phyloP scores from a whole-genome alignment of 805 yeast genomes.

The Suhomyces pyralidae region DNA sequence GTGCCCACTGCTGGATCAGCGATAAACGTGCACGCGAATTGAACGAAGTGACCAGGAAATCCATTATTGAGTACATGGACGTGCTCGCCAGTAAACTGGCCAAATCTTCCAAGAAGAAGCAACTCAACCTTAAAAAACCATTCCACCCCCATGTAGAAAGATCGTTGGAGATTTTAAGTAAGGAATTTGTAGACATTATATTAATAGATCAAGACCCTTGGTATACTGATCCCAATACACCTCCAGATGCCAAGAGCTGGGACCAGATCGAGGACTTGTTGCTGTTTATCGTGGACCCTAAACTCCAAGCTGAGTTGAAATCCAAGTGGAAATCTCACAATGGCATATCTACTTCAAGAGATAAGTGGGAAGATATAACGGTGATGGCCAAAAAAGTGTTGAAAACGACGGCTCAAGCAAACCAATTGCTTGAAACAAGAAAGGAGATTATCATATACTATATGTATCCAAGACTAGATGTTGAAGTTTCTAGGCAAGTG shows the following conservation, averaged over 20 bases:
- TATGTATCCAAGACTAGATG: conserved; percentile 88
- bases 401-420: conserved; percentile 47
- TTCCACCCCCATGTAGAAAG: conserved; percentile 85
- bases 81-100: conserved; percentile 50
- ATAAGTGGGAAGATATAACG: conserved; percentile 82
- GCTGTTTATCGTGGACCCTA: conserved; percentile 60
- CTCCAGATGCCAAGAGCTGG: conserved; percentile 48
- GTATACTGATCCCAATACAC: conserved; percentile 36
- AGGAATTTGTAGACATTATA: conserved; percentile 61
- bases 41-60: conserved; percentile 69
- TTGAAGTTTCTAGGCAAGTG: conserved; percentile 85
- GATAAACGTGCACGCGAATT: conserved; percentile 75
- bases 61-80: conserved; percentile 82
- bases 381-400: conserved; percentile 43
- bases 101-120: conserved; percentile 27
- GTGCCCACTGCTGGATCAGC: conserved; percentile 98
- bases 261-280: conserved; percentile 51
- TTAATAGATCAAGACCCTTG: conserved; percentile 87
- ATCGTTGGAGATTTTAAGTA: conserved; percentile 63
- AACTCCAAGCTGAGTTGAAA: conserved; percentile 49
- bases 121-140: conserved; percentile 65
- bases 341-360: conserved; percentile 40
- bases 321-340: conserved; percentile 51
- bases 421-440: conserved; percentile 61
- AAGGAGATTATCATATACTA: conserved; percentile 78